Evolutionary conservation across 148 eudicot species (phyloP).

Genomic region (Persicaria maculosa): DNA sequence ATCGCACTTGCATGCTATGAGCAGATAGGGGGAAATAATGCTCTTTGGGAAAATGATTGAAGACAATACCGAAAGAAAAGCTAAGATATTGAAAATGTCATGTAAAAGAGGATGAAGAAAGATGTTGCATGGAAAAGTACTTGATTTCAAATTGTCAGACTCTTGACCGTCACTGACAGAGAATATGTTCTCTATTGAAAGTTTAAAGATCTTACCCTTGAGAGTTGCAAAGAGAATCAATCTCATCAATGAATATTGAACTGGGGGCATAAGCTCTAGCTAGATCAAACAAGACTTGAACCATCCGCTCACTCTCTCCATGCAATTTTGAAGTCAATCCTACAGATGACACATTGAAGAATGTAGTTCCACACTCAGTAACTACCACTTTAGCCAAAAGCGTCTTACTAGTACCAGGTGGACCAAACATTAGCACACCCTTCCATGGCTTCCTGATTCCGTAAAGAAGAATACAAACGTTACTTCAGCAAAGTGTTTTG

Average conservation of each 20-base stretch:
- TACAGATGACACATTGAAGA: constrained; percentile 95
- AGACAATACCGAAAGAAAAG: not conserved
- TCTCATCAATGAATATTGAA: constrained; percentile 96
- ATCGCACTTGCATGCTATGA: not conserved
- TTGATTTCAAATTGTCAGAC: not conserved
- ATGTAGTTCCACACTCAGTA: constrained; percentile 95
- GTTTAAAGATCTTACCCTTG: constrained; percentile 54
- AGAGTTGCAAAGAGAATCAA: constrained; percentile 95
- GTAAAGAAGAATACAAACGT: constrained; percentile 26
- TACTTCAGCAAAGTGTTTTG: not conserved
- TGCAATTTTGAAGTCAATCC: constrained; percentile 99
- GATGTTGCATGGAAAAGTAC: not conserved
- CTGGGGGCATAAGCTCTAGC: constrained; percentile 99
- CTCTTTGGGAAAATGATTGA: not conserved
- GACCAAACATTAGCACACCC: constrained; percentile 99
- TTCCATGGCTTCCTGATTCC: constrained; percentile 99
- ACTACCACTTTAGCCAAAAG: constrained; percentile 98
- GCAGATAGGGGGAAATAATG: not conserved
- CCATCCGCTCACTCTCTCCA: constrained; percentile 99
- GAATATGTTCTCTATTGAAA: not conserved
- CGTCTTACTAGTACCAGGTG: constrained; percentile 98
- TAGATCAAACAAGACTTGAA: constrained; percentile 85
- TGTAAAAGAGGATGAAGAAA: not conserved
- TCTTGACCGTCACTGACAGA: not conserved
- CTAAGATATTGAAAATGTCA: not conserved